phyloP scores from a whole-genome alignment of 1,284 basidiomycete genomes.

The Ceratobasidium sp. region DNA sequence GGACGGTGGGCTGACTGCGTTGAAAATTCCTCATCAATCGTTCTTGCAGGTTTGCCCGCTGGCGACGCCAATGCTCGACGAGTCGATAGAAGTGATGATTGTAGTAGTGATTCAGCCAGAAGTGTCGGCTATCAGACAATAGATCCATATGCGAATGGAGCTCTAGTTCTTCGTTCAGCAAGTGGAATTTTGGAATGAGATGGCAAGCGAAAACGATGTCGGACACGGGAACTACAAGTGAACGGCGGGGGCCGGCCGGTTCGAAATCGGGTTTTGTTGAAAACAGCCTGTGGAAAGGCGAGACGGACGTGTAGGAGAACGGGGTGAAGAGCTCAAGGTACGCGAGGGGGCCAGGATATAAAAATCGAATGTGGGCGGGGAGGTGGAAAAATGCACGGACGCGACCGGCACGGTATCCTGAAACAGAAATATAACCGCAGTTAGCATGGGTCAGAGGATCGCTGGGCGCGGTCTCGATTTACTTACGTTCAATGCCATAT shows the following conservation, averaged over 20 bases:
- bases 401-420: conserved; percentile 21
- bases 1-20: too few relatives aligned
- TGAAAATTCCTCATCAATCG: neutral
- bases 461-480: too few relatives aligned
- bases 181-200: conserved; percentile 7
- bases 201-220: conserved; percentile 17
- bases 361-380: neutral
- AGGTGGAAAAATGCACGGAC: conserved; percentile 15
- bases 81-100: conserved; percentile 3
- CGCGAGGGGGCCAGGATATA: neutral
- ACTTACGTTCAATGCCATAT: conserved; percentile 14
- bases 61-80: conserved; percentile 3
- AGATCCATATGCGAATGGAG: conserved; percentile 1
- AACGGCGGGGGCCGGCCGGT: neutral
- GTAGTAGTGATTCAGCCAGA: conserved; percentile 30
- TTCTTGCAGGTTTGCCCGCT: neutral
- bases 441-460: neutral
- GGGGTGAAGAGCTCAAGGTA: conserved; percentile 21
- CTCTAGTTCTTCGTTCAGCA: neutral
- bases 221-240: neutral
- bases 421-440: neutral
- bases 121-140: neutral
- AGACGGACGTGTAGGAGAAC: neutral
- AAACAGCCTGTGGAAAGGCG: neutral
- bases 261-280: neutral